Evolutionary conservation across 352 stramenopile species (phyloP), one percentile per base, ranked within the genome.

Genomic region (Lagenidium sp.): DNA sequence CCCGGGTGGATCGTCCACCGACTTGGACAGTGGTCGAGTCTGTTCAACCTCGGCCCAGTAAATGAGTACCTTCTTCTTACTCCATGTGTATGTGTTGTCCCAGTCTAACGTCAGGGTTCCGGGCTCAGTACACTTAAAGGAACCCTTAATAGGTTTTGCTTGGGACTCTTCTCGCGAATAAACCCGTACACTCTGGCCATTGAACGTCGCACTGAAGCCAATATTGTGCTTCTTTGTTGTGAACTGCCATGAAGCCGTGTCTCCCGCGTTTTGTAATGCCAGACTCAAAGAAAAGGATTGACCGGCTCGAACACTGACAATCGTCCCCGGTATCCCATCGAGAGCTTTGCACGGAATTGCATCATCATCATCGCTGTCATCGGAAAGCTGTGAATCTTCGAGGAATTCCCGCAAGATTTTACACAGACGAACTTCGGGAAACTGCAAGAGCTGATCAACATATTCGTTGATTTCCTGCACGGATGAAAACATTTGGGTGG

Each of bases 71-170:
- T 89, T 89, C 40, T 49, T 63, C 35, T 85, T 84, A 47, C 73
- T 81, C 76, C 76, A 89, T 20, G 72, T 85, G 53, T 86, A 89
- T 46, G 76, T 86, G 49, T 89, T 89, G 55, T 89, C 76, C 76
- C 76, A 89, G 19, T 73, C 80, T 8, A 89, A 60, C 12, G 67
- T 77, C 36, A 70, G 82, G 12, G 63, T 73, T 0, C 76, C 76
- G n/a, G 73, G 55, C 4, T 45, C 35, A 0, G 44, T 38, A 40
- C 68, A 85, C 24, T 61, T 61, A 54, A 83, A 85, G 40, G 66
- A 72, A 0, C 76, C 76, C 34, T 79, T 89, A 7, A 86, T 55
- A 0, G 63, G 68, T 47, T 82, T 82, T 30, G 68, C 36, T 36
- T 78, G 53, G 12, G 70, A 68, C 18, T 81, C 72, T 49, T 89